Conservation (phyloP, 1,284 basidiomycete species). For the Ustilago tritici region DNA sequence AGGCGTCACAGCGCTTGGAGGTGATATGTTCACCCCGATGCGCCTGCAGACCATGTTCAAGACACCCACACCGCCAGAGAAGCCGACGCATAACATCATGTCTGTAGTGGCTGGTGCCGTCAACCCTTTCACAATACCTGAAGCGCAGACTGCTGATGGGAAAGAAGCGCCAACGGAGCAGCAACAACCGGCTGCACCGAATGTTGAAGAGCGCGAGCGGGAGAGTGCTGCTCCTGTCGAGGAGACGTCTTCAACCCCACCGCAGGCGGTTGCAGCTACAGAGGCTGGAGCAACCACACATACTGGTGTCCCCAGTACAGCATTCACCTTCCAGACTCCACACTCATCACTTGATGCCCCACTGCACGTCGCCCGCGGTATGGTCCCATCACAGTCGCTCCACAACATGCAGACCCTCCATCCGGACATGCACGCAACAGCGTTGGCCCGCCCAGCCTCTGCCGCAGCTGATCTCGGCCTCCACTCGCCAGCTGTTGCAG, state of each 20-base stretch:
- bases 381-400: constrained; percentile 41
- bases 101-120: constrained; percentile 7
- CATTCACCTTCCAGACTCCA: constrained; percentile 37
- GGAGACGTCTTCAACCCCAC: neutral
- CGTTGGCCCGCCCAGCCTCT: constrained; percentile 40
- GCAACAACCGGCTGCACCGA: neutral
- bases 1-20: constrained; percentile 51
- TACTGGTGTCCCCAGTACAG: constrained; percentile 25
- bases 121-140: constrained; percentile 18
- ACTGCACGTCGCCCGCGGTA: constrained; percentile 17
- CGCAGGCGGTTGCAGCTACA: neutral
- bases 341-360: constrained; percentile 11
- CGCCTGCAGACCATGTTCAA: constrained; percentile 66
- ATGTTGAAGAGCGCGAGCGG: neutral
- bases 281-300: neutral
- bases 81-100: constrained; percentile 33
- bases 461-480: constrained; percentile 41
- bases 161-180: neutral
- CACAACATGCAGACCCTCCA: constrained; percentile 44
- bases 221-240: neutral
- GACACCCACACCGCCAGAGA: constrained; percentile 53
- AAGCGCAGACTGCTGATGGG: neutral
- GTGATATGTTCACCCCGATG: constrained; percentile 67
- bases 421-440: constrained; percentile 26
- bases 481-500: constrained; percentile 13